phyloP scores from a whole-genome alignment of 2,329 filamentous ascomycete genomes.

The Monilinia laxa region DNA sequence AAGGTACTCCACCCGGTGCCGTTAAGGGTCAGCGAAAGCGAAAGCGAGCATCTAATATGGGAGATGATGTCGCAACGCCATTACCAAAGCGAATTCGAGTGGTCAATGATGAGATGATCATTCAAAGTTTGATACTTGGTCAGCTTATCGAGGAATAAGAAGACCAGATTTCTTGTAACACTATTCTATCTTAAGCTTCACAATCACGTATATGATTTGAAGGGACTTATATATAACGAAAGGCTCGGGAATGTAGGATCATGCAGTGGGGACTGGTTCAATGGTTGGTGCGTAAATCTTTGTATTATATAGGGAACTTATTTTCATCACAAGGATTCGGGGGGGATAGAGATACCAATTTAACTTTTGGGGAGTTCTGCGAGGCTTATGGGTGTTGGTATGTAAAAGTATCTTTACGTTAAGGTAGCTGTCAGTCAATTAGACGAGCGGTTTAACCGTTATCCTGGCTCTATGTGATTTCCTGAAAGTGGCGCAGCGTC shows the following conservation, averaged over 20 bases:
- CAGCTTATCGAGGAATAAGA: constrained; percentile 54
- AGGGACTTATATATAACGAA: not conserved
- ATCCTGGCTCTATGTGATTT: not conserved
- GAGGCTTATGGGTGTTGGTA: not conserved
- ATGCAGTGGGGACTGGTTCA: not conserved
- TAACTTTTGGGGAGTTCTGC: constrained; percentile 6
- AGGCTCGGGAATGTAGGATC: not conserved
- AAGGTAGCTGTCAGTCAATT: not conserved
- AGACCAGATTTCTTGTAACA: not conserved
- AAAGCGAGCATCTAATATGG: constrained; percentile 42
- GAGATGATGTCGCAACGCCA: constrained; percentile 40
- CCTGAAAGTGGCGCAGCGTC: not conserved
- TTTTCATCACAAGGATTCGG: not conserved
- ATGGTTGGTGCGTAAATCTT: not conserved
- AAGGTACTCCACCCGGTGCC: constrained; percentile 30
- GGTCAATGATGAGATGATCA: constrained; percentile 80
- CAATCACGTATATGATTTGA: not conserved
- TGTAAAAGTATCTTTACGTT: not conserved
- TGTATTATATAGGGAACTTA: not conserved
- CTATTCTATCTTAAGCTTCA: not conserved
- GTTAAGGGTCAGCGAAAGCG: constrained; percentile 46
- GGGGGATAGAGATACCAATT: constrained; percentile 8
- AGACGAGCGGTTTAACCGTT: not conserved
- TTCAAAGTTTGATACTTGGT: constrained; percentile 89
- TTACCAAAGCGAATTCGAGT: constrained; percentile 59